Evolutionary conservation across 345 rosid species (phyloP).

Genomic region (Euphorbia pulcherrima): DNA sequence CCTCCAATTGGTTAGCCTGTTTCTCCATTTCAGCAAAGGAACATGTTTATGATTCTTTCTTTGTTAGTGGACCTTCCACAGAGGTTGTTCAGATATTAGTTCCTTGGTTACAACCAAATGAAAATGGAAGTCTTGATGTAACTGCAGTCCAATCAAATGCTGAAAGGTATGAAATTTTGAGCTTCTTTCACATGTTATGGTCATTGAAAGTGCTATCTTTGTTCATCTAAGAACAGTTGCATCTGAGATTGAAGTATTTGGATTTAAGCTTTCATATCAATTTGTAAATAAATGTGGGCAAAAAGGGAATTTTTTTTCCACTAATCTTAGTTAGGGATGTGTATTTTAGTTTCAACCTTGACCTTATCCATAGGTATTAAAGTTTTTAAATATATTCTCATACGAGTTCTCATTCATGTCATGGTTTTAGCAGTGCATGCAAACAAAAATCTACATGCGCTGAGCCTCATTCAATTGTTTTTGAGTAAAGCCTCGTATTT

Average conservation of each 20-base stretch:
- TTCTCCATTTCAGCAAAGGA: constrained; percentile 70
- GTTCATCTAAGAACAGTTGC: neutral
- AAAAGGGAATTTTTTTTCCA: neutral
- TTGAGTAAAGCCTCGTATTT: neutral
- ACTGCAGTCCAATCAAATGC: constrained; percentile 51
- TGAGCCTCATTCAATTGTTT: neutral
- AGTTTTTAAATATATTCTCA: neutral
- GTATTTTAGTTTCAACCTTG: neutral
- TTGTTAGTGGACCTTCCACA: constrained; percentile 53
- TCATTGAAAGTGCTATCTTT: constrained; percentile 5
- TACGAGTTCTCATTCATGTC: neutral
- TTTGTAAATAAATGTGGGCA: neutral
- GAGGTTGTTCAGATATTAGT: constrained; percentile 81
- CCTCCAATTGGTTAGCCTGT: constrained; percentile 86
- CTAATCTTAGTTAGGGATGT: neutral
- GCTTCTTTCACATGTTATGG: constrained; percentile 1
- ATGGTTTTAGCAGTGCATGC: neutral
- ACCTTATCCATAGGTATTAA: neutral
- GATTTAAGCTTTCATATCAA: neutral
- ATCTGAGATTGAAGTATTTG: neutral
- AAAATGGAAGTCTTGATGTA: constrained; percentile 32
- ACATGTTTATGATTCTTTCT: constrained; percentile 75
- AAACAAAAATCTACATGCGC: neutral
- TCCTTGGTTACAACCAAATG: constrained; percentile 49
- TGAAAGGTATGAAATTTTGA: constrained; percentile 50